Evolutionary conservation across 129 eudicot species (phyloP).

Genomic region (Centrapalus pauciflorus): DNA sequence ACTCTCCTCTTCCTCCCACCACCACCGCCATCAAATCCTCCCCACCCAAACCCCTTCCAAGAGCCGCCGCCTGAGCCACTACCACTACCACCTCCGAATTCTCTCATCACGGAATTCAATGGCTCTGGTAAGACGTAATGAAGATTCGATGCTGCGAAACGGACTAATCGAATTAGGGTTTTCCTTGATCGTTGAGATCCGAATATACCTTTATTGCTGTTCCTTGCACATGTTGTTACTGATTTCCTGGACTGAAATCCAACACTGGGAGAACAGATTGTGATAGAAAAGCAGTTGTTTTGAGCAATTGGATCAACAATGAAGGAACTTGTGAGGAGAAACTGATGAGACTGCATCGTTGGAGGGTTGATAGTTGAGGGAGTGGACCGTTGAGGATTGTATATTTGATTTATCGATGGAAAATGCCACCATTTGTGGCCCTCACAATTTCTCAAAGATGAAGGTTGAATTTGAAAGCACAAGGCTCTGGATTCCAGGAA

Average conservation of each 20-base stretch:
- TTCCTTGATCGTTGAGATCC: conserved; percentile 23
- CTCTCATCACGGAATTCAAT: conserved; percentile 16
- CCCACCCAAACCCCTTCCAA: conserved; percentile 33
- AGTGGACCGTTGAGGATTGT: conserved; percentile 13
- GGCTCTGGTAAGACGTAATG: conserved; percentile 28
- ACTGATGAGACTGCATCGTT: background rate
- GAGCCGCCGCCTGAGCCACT: conserved; percentile 11
- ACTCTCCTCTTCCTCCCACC: conserved; percentile 23
- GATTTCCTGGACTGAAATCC: conserved; percentile 1
- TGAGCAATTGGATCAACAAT: conserved; percentile 12
- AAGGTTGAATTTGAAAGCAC: background rate
- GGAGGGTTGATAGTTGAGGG: background rate
- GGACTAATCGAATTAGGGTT: conserved; percentile 25
- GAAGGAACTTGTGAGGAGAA: conserved; percentile 8
- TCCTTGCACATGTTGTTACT: conserved; percentile 24
- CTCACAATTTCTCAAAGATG: background rate
- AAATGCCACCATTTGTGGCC: conserved; percentile 28
- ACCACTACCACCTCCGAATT: conserved; percentile 9
- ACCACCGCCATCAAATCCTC: conserved; percentile 25
- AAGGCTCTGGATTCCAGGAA: background rate
- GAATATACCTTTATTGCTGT: conserved; percentile 3
- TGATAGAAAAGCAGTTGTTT: background rate
- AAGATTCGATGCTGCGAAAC: conserved; percentile 27
- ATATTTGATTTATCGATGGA: background rate
- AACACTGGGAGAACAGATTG: background rate